Base-by-base conservation (phyloP, 352 stramenopile species). In the Pythium grandisporangium region DNA sequence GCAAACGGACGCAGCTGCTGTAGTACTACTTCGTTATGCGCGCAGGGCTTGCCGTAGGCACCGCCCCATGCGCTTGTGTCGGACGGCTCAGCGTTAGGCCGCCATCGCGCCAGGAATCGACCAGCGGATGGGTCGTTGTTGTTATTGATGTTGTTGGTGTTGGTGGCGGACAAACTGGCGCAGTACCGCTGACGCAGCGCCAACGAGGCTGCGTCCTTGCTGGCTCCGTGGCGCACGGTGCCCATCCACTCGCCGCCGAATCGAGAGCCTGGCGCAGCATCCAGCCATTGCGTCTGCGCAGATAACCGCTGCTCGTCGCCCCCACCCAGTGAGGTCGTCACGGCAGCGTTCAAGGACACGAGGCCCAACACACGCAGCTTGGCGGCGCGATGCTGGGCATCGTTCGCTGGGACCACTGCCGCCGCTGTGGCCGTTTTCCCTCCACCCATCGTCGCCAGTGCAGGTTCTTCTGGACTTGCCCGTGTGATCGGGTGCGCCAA, bases 11-110 rank as follows among this genome's bases (percentile, higher is more conserved):
- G 72, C 48, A 95, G 34, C 8, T 70, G 50, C 24, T 95, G 77
- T 67, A 95, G 70, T 22, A 92, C 81, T 12, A 95, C 79, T 60
- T 96, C 84, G 60, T 96, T 96, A 60, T 96, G 84, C 11, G 71
- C 80, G 42, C 84, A 96, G 5, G 63, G 64, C 39, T 96, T 96
- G 37, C 84, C 84, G 37, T 70, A 95, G 21, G 45, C 59, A 20
- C 84, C 84, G 32, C 84, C 84, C 84, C 84, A 96, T 36, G 69
- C 63, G 26, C 68, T 74, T 21, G 52, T 24, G 46, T 94, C 84
- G 5, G 60, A 52, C 12, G 80, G 75, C 29, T 85, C 56, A 29
- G 72, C 66, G 51, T 95, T 94, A 1, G 84, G 80, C 12, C 45
- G 41, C 83, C 83, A 95, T 30, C 68, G 48, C 42, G 42, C 48